These are phyloP conservation scores for Elongisporangium anandrum DNA, from an alignment of 352 stramenopile genomes.

Conservation along the genomic window DNA sequence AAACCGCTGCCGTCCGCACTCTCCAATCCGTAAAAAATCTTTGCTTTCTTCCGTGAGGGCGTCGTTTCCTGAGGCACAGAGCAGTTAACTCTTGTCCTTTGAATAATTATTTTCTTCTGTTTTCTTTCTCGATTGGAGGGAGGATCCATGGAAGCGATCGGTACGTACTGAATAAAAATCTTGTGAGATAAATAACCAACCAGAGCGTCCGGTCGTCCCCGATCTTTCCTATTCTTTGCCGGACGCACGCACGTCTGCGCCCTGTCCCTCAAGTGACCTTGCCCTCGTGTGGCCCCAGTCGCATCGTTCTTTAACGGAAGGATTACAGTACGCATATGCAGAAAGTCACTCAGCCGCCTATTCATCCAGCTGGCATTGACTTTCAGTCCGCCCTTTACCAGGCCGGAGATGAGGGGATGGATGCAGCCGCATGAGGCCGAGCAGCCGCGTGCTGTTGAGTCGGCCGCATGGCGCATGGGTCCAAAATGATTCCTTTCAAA, in stretches of 20 bases:
- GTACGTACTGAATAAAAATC: background rate
- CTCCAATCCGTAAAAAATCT: background rate
- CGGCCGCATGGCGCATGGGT: background rate
- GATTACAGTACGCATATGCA: background rate
- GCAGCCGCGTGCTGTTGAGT: background rate
- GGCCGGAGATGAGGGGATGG: background rate
- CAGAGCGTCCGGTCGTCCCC: background rate
- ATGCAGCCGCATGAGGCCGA: background rate
- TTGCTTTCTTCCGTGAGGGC: background rate
- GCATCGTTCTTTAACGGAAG: background rate
- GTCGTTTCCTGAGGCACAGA: background rate
- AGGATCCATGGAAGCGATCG: background rate
- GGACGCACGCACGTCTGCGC: background rate
- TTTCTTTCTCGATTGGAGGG: background rate
- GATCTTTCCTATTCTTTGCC: background rate
- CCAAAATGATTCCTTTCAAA: too few species aligned
- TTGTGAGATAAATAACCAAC: background rate
- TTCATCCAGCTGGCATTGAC: background rate
- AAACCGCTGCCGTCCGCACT: background rate
- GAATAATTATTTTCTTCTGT: background rate
- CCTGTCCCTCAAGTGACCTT: background rate
- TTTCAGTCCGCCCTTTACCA: background rate
- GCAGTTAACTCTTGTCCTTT: background rate
- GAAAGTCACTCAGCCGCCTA: background rate
- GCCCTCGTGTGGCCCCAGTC: background rate